Conservation (phyloP, 106 monocot species). For the Hemerocallis citrina region DNA sequence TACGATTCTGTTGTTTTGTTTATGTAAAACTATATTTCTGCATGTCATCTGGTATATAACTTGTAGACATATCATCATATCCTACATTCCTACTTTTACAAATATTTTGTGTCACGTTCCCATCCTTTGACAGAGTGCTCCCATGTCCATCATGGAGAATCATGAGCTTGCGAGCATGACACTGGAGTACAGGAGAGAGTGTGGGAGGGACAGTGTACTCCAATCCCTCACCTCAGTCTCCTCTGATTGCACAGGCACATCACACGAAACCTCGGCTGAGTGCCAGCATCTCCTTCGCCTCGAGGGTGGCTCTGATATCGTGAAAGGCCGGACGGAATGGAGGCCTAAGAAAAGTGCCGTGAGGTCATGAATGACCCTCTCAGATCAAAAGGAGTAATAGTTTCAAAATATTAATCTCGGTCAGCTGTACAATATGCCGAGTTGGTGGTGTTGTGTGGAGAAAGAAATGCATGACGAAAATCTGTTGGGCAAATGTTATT, state of each 20-base stretch:
- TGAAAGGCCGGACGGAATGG: constrained; percentile 48
- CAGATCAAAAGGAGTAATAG: too few species aligned
- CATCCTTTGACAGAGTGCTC: constrained; percentile 24
- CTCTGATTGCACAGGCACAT: constrained; percentile 8
- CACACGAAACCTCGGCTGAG: constrained; percentile 20
- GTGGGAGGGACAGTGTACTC: constrained; percentile 44
- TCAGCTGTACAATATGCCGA: too few species aligned
- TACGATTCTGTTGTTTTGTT: too few species aligned
- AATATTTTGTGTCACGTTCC: too few species aligned
- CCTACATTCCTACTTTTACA: too few species aligned
- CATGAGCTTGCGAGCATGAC: constrained; percentile 51
- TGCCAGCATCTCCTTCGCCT: constrained; percentile 50
- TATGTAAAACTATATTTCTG: too few species aligned
- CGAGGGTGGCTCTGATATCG: constrained; percentile 39
- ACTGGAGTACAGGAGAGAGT: constrained; percentile 50
- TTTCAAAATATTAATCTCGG: too few species aligned
- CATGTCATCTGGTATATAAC: too few species aligned
- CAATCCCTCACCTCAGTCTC: constrained; percentile 59
- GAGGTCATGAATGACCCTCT: background rate
- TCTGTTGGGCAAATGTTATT: too few species aligned
- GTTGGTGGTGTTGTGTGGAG: too few species aligned
- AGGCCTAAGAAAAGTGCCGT: constrained; percentile 25
- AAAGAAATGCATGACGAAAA: too few species aligned
- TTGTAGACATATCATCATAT: too few species aligned
- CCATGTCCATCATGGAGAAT: constrained; percentile 47